Percentiles rank a stretch among this genome's conserved stretches.
phyloP scores from a whole-genome alignment of 139 green algal species.

The Klebsormidium nitens region DNA sequence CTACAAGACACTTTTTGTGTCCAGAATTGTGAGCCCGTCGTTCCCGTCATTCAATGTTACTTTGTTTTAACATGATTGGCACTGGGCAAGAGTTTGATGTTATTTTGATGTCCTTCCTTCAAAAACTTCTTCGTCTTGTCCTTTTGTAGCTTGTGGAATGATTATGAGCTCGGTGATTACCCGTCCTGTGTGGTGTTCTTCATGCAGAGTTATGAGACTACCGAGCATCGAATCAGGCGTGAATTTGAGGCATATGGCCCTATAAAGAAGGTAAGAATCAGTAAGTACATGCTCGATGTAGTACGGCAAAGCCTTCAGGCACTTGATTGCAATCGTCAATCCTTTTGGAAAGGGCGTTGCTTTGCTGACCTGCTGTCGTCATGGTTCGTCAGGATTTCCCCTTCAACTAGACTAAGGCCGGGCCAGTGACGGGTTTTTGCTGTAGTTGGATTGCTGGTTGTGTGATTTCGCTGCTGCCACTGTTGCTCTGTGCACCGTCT shows the following conservation, averaged over 20 bases:
- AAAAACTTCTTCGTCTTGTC: not conserved
- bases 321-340: not conserved
- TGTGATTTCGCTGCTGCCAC: not conserved
- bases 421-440: not conserved
- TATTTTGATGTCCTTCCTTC: not conserved
- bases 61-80: too few relatives aligned
- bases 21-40: constrained; percentile 21
- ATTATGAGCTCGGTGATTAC: constrained; percentile 6
- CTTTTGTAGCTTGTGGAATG: not conserved
- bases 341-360: not conserved
- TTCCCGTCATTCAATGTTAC: not conserved
- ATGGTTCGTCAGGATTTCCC: not conserved
- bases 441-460: not conserved
- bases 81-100: too few relatives aligned
- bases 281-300: too few relatives aligned
- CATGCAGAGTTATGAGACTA: constrained; percentile 42
- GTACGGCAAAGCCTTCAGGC: not conserved
- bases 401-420: not conserved
- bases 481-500: not conserved
- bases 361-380: not conserved
- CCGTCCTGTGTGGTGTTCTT: not conserved
- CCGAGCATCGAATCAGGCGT: constrained; percentile 32
- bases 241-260: constrained; percentile 47
- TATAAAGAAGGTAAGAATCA: constrained; percentile 31
- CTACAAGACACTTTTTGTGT: constrained; percentile 53